Conservation (phyloP, 2,329 filamentous ascomycete genomes). For the Thermoascus crustaceus region DNA sequence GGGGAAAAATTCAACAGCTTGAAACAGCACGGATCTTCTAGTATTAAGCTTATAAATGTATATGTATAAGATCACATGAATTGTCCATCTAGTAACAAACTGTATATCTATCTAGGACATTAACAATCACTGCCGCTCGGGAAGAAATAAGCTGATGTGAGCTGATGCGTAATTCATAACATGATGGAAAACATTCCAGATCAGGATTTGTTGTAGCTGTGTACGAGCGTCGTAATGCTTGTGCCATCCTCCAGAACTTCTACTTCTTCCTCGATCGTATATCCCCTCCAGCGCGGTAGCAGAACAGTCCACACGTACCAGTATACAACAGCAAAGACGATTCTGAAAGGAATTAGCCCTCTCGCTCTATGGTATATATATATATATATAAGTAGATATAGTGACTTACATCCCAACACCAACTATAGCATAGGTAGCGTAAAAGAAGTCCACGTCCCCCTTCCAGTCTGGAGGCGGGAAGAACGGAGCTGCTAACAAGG, state of each 20-base stretch:
- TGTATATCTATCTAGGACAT: neutral
- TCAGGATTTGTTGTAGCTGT: slow-evolving; percentile 11
- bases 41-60: too few relatives aligned
- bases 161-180: too few relatives aligned
- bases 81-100: neutral
- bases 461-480: slow-evolving; percentile 48
- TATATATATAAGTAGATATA: neutral
- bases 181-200: too few relatives aligned
- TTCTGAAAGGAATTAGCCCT: too few relatives aligned
- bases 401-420: slow-evolving; percentile 38
- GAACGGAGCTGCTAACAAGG: slow-evolving; percentile 54
- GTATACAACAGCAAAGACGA: slow-evolving; percentile 53
- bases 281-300: slow-evolving; percentile 52
- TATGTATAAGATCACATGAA: too few relatives aligned
- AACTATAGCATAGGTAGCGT: slow-evolving; percentile 47
- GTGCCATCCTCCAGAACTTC: slow-evolving; percentile 59
- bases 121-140: too few relatives aligned
- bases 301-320: slow-evolving; percentile 61
- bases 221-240: slow-evolving; percentile 51
- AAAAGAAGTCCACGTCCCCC: slow-evolving; percentile 41
- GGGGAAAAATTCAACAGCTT: too few relatives aligned
- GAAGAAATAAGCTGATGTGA: too few relatives aligned
- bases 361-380: too few relatives aligned
- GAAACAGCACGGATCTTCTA: too few relatives aligned
- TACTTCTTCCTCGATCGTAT: slow-evolving; percentile 54